Percentiles rank a stretch among this genome's conserved stretches.
Conservation (phyloP, 176 grass and related monocot genomes). For the Aechmea fasciata region DNA sequence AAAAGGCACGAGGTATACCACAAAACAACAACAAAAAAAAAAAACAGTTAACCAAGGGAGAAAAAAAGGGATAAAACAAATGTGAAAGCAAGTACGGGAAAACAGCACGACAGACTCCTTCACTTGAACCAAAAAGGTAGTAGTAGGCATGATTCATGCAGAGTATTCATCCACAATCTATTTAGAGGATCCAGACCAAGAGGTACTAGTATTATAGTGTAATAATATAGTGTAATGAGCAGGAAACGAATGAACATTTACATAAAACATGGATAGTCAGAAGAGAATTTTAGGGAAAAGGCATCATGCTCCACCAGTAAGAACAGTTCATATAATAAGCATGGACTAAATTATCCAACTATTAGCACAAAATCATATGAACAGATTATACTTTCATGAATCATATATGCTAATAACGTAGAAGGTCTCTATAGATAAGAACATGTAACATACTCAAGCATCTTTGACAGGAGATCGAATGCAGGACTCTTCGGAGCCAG, state of each 20-base stretch:
- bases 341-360: background rate
- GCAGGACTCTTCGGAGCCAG: slow-evolving; percentile 63
- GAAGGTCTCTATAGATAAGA: slow-evolving; percentile 1
- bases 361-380: background rate
- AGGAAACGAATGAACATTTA: background rate
- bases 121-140: background rate
- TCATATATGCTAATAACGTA: background rate
- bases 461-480: slow-evolving; percentile 93
- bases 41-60: no score
- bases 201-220: background rate
- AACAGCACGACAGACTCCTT: no score
- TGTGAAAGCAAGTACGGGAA: no score
- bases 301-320: no score
- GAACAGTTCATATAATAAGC: background rate
- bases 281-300: no score
- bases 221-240: background rate
- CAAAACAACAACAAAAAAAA: no score
- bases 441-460: slow-evolving; percentile 72
- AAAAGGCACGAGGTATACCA: no score
- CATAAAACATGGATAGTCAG: background rate
- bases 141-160: background rate
- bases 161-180: no score
- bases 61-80: no score
- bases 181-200: no score
- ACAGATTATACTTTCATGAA: background rate